Conservation (phyloP, 176 grass and related monocot genomes). For the Rhynchospora breviuscula region DNA sequence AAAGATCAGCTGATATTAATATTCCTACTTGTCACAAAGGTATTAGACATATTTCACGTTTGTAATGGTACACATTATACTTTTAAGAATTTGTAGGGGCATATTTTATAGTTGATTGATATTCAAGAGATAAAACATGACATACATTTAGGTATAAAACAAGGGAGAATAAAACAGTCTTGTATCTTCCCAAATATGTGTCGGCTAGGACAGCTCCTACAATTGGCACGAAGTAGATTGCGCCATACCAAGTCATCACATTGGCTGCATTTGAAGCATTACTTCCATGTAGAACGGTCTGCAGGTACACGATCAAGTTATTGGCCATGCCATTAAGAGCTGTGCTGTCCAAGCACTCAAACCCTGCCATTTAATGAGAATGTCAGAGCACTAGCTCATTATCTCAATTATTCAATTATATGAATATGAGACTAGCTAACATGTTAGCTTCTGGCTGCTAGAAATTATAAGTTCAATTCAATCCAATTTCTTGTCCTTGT, state of each 20-base stretch:
- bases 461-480: not conserved
- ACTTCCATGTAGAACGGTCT: slow-evolving; percentile 48
- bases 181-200: slow-evolving; percentile 54
- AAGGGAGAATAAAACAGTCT: slow-evolving; percentile 34
- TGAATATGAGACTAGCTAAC: not conserved
- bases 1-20: slow-evolving; percentile 3
- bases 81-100: not conserved
- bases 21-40: slow-evolving; percentile 18
- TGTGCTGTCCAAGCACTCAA: slow-evolving; percentile 51
- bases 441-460: not conserved
- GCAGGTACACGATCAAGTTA: slow-evolving; percentile 61
- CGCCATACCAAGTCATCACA: slow-evolving; percentile 45
- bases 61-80: slow-evolving; percentile 21
- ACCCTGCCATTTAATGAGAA: slow-evolving; percentile 30
- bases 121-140: not conserved
- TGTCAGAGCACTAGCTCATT: not conserved
- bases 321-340: slow-evolving; percentile 50
- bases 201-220: slow-evolving; percentile 53
- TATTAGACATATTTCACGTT: slow-evolving; percentile 18
- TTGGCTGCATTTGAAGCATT: slow-evolving; percentile 58
- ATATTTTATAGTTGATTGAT: not conserved
- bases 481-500: not conserved
- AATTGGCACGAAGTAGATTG: slow-evolving; percentile 50
- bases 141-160: slow-evolving; percentile 41
- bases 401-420: not conserved